phyloP scores from a whole-genome alignment of 768 basidiomycete genomes.

The Tricholoma matsutake region DNA sequence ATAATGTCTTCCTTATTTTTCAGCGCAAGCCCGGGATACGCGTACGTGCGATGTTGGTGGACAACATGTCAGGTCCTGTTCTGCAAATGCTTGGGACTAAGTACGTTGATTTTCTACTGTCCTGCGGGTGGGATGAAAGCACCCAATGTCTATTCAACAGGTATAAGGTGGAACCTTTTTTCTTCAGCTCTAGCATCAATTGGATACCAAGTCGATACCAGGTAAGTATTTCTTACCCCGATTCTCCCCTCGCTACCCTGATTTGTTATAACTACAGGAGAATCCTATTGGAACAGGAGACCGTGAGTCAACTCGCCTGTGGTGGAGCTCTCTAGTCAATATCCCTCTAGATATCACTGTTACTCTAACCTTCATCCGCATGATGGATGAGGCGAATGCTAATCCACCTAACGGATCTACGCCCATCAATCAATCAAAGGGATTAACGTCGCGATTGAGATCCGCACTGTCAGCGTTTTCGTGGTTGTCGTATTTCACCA shows the following conservation, averaged over 20 bases:
- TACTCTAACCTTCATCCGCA: slow-evolving; percentile 51
- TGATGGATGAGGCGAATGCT: slow-evolving; percentile 15
- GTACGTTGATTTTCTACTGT: not conserved
- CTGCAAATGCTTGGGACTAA: not conserved
- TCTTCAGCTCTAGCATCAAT: slow-evolving; percentile 62
- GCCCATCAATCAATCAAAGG: not conserved
- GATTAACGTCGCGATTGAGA: slow-evolving; percentile 8
- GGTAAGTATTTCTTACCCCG: slow-evolving; percentile 31
- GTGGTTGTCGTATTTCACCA: not conserved
- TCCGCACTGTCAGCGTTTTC: slow-evolving; percentile 3
- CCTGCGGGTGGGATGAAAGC: not conserved
- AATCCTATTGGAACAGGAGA: not conserved
- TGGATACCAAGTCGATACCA: slow-evolving; percentile 69
- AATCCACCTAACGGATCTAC: not conserved
- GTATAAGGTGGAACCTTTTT: slow-evolving; percentile 63
- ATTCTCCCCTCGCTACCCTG: not conserved
- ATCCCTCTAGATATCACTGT: slow-evolving; percentile 50
- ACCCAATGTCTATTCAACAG: slow-evolving; percentile 20
- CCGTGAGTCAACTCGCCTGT: not conserved
- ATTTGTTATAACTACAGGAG: not conserved
- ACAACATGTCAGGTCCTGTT: not conserved
- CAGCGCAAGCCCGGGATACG: not conserved
- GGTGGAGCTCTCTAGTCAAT: too few relatives aligned
- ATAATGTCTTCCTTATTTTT: not conserved
- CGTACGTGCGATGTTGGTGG: not conserved